Percentiles rank a stretch among this genome's conserved stretches.
These are phyloP conservation scores for Striga hermonthica DNA, from an alignment of 305 asterid species.

Conservation along the genomic window DNA sequence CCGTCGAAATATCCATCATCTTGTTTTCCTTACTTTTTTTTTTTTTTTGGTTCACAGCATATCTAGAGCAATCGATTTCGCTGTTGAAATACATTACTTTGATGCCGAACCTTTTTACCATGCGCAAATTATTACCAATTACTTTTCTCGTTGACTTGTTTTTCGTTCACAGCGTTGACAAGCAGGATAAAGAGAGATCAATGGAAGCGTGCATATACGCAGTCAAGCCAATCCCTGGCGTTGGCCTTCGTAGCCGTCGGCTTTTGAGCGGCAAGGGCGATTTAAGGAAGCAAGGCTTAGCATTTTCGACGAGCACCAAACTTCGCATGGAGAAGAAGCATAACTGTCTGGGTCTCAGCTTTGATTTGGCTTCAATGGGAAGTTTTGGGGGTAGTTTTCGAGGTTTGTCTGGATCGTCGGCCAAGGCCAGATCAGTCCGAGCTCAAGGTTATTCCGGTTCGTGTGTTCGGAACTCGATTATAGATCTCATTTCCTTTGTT, in stretches of 20 bases:
- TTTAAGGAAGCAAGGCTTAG: conserved; percentile 32
- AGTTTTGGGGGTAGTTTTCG: conserved; percentile 34
- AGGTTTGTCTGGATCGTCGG: conserved; percentile 44
- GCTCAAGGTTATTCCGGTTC: conserved; percentile 62
- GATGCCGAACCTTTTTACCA: too few relatives aligned
- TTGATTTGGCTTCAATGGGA: conserved; percentile 46
- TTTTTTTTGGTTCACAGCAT: too few relatives aligned
- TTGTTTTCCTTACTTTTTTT: too few relatives aligned
- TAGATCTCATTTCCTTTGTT: neutral
- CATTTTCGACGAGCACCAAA: conserved; percentile 14
- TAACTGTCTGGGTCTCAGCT: conserved; percentile 46
- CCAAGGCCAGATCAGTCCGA: conserved; percentile 53
- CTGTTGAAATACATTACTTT: too few relatives aligned
- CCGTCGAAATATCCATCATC: too few relatives aligned
- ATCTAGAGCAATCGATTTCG: too few relatives aligned
- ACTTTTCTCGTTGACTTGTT: conserved; percentile 41
- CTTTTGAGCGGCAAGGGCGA: conserved; percentile 33
- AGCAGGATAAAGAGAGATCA: conserved; percentile 26
- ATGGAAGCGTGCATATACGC: conserved; percentile 66
- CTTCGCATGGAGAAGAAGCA: conserved; percentile 43
- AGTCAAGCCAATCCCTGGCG: conserved; percentile 41
- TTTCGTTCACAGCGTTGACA: conserved; percentile 33
- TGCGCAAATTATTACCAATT: neutral
- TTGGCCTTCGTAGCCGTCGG: conserved; percentile 40
- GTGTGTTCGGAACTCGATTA: conserved; percentile 20